These are phyloP conservation scores for Chlamydomonas sphaeroides DNA, from an alignment of 139 green algal genomes.

Conservation along the genomic window DNA sequence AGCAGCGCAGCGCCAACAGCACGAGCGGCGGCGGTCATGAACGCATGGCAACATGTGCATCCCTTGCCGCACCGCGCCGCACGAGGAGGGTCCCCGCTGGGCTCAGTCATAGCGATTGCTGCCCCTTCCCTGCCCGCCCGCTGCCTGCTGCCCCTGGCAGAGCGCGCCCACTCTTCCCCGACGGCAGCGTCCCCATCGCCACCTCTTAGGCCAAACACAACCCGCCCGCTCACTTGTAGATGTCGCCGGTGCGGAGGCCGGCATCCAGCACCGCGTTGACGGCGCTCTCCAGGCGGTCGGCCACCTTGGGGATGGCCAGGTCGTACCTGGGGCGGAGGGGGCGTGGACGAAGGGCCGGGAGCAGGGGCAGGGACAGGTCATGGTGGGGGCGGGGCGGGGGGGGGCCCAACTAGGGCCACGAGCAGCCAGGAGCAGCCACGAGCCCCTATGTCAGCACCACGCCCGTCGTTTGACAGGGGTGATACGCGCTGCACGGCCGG, in stretches of 20 bases:
- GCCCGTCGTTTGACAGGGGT: too few species aligned
- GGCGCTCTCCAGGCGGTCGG: slow-evolving; percentile 84
- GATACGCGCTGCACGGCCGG: too few species aligned
- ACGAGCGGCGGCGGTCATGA: too few species aligned
- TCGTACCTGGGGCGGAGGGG: slow-evolving; percentile 82
- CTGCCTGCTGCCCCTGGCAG: background rate
- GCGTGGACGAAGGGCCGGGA: too few species aligned
- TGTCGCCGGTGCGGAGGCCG: slow-evolving; percentile 91
- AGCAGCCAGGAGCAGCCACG: too few species aligned
- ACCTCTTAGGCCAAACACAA: background rate
- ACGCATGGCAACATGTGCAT: background rate
- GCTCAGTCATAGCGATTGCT: background rate
- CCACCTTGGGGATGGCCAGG: slow-evolving; percentile 86
- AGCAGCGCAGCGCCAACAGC: background rate
- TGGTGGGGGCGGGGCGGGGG: too few species aligned
- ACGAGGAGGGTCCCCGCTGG: background rate
- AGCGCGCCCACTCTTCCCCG: background rate
- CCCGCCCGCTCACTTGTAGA: slow-evolving; percentile 78
- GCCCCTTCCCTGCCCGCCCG: background rate
- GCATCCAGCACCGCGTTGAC: slow-evolving; percentile 86
- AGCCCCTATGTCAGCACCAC: too few species aligned
- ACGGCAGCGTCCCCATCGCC: background rate
- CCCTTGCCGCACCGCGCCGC: background rate
- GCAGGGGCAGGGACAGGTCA: too few species aligned
- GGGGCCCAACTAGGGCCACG: too few species aligned